Evolutionary conservation across 192 early-diverging fungal species (phyloP).

Genomic region (Oehlia diaphana): DNA sequence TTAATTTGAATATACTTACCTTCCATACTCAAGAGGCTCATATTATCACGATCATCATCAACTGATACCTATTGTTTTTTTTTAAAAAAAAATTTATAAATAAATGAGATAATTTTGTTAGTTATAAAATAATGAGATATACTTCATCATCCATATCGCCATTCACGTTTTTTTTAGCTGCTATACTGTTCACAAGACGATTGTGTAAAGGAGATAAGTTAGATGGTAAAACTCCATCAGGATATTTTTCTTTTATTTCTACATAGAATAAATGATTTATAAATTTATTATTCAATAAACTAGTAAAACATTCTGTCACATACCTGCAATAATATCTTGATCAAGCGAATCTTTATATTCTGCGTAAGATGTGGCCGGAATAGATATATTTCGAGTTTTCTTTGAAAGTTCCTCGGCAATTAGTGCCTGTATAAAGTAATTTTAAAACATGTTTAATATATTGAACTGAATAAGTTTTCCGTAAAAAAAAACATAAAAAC

Average conservation of each 20-base stretch:
- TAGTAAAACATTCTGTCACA: constrained; percentile 20
- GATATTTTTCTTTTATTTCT: constrained; percentile 32
- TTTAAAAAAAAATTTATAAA: constrained; percentile 24
- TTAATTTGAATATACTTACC: constrained; percentile 16
- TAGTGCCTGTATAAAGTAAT: constrained; percentile 32
- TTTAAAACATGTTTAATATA: not conserved
- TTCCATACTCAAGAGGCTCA: constrained; percentile 70
- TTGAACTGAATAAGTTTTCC: not conserved
- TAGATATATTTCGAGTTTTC: constrained; percentile 30
- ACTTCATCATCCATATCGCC: constrained; percentile 31
- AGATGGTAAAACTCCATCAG: constrained; percentile 24
- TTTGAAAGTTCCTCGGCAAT: constrained; percentile 52
- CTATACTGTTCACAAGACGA: constrained; percentile 22
- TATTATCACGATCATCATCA: constrained; percentile 55
- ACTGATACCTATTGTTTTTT: constrained; percentile 13
- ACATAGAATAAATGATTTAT: not conserved
- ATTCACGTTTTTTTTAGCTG: constrained; percentile 25
- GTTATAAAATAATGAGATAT: not conserved
- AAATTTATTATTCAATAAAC: not conserved
- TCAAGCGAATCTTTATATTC: constrained; percentile 59
- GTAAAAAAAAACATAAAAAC: not conserved
- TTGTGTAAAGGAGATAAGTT: constrained; percentile 21
- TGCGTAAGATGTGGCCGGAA: constrained; percentile 52
- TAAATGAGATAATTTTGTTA: constrained; percentile 1
- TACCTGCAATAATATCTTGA: constrained; percentile 61